These are phyloP conservation scores for Daldinia sp. DNA, from an alignment of 2,329 filamentous ascomycete genomes.

Conservation along the genomic window DNA sequence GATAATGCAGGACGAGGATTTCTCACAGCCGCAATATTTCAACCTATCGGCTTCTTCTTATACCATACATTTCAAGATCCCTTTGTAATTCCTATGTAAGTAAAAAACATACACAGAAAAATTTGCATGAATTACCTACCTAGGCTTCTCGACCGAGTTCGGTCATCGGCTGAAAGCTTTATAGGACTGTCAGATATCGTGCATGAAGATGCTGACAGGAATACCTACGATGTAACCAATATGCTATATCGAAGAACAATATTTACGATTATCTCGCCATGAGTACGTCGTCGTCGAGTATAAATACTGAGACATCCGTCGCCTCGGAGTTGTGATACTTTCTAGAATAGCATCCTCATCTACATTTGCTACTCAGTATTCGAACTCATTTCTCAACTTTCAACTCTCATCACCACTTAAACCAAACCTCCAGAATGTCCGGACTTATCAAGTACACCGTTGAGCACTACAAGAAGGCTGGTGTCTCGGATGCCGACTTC, in stretches of 20 bases:
- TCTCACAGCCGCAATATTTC: neutral
- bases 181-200: neutral
- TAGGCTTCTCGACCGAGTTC: neutral
- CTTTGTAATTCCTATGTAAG: neutral
- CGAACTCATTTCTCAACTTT: neutral
- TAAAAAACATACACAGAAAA: neutral
- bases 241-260: neutral
- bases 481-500: conserved; percentile 20
- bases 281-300: neutral
- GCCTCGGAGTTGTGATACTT: neutral
- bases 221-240: neutral
- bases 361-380: neutral
- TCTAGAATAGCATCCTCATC: neutral
- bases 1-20: neutral
- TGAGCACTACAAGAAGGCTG: conserved; percentile 24
- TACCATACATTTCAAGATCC: neutral
- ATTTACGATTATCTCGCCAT: neutral
- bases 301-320: neutral
- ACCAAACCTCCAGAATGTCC: conserved; percentile 7
- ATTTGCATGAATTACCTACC: neutral
- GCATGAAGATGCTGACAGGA: neutral
- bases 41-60: neutral
- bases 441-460: conserved; percentile 20
- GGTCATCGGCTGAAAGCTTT: neutral
- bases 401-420: neutral